Percentiles rank a stretch among this genome's conserved stretches.
Conservation (phyloP, 2,329 filamentous ascomycete species). For the Monosporascus sp. region DNA sequence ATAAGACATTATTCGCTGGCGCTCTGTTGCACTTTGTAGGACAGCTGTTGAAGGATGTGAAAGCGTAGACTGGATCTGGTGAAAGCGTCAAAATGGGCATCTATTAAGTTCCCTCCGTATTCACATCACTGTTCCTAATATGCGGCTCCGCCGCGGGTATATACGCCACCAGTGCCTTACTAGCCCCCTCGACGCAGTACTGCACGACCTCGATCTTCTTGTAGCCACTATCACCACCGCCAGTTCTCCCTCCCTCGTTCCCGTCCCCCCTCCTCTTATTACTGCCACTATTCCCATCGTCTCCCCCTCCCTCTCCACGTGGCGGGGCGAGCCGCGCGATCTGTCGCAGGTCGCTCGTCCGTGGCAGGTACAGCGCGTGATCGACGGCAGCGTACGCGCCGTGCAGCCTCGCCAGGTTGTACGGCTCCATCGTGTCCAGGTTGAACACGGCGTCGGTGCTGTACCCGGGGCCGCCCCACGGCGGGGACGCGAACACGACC, state of each 20-base stretch:
- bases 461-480: slow-evolving; percentile 57
- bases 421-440: slow-evolving; percentile 81
- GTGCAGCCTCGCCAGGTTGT: slow-evolving; percentile 62
- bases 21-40: too few species aligned
- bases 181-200: slow-evolving; percentile 87
- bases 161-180: slow-evolving; percentile 72
- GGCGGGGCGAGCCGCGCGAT: slow-evolving; percentile 54
- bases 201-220: slow-evolving; percentile 71
- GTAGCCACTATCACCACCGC: background rate
- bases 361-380: slow-evolving; percentile 75
- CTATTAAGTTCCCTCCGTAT: background rate
- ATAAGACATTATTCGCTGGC: too few species aligned
- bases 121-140: background rate
- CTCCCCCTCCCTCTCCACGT: slow-evolving; percentile 31
- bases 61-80: too few species aligned
- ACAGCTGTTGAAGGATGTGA: too few species aligned
- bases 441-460: slow-evolving; percentile 68
- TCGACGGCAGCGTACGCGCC: slow-evolving; percentile 55
- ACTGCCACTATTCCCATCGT: slow-evolving; percentile 6
- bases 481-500: slow-evolving; percentile 53
- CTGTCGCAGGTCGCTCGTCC: slow-evolving; percentile 78
- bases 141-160: slow-evolving; percentile 35
- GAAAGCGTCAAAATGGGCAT: too few species aligned
- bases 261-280: slow-evolving; percentile 30
- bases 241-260: slow-evolving; percentile 20